Conservation (phyloP, 495 filamentous ascomycete species). For the Aspergillus saccharolyticus region DNA sequence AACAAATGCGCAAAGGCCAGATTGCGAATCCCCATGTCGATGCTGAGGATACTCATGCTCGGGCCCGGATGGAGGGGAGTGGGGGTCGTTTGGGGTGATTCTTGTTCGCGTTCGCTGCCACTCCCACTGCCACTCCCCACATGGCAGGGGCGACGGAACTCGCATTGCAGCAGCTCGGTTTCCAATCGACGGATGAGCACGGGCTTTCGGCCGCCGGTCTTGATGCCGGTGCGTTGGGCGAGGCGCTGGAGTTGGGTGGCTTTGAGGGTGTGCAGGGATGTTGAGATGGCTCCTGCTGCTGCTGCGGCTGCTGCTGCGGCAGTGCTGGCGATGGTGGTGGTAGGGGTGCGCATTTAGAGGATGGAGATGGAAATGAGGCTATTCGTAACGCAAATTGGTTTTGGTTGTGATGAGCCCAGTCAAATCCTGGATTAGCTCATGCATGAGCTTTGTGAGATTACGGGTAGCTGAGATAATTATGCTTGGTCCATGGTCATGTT, state of each 20-base stretch:
- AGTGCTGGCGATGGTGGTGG: not conserved
- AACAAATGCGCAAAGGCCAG: conserved; percentile 59
- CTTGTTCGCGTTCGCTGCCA: too few species aligned
- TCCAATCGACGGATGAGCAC: conserved; percentile 28
- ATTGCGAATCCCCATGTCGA: conserved; percentile 85
- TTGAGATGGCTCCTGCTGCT: not conserved
- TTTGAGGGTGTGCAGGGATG: conserved; percentile 40
- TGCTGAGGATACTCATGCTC: conserved; percentile 58
- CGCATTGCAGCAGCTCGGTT: conserved; percentile 14
- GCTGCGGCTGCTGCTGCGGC: not conserved
- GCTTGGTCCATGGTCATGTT: too few species aligned
- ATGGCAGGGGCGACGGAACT: not conserved
- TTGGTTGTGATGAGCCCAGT: too few species aligned
- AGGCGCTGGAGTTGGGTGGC: conserved; percentile 42
- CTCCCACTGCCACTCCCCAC: too few species aligned
- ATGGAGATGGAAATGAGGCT: not conserved
- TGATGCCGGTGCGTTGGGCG: conserved; percentile 50
- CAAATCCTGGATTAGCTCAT: too few species aligned
- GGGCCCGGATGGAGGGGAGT: too few species aligned
- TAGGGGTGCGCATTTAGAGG: conserved; percentile 8
- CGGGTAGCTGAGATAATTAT: too few species aligned
- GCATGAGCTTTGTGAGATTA: too few species aligned
- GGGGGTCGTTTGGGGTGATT: too few species aligned
- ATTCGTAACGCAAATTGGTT: too few species aligned
- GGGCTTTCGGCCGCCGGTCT: conserved; percentile 46